Base-by-base conservation (phyloP, 1,284 basidiomycete genomes). In the Afroboletus lepidellus region DNA sequence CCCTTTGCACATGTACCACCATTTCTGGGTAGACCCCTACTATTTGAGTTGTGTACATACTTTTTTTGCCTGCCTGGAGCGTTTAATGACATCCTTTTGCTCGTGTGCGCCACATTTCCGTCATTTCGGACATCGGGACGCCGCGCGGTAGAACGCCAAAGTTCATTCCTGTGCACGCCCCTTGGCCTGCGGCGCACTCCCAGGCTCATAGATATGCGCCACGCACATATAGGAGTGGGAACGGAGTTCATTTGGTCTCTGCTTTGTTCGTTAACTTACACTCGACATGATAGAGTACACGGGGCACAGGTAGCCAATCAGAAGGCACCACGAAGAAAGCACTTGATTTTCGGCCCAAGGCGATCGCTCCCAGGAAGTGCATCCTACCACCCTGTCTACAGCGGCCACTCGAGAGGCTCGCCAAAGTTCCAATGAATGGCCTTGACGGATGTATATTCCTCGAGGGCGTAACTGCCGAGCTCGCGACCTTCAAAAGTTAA, bases 371-470 rank as follows among this genome's bases (percentile, higher is more conserved):
- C n/a, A n/a, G n/a, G n/a, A n/a, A n/a, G n/a, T n/a, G n/a, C n/a
- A n/a, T n/a, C n/a, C n/a, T n/a, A 43, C 41, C 0, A 29, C 36
- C 1, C 20, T 33, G 33, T 42, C 77, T 72, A 90, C 62, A 90
- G 70, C 6, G 90, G 90, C 88, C 89, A 92, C 38, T 83, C 83
- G 32, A 88, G 68, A 62, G 82, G 81, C 72, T 92, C 90, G 13
- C 88, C 88, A 58, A 86, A 90, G 69, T 94, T 93, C 83, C 89
- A 92, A 63, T 93, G 90, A 15, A 94, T 77, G 20, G 87, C 85
- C 74, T 95, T 95, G 66, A 93, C 82, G 48, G 89, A 91, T 1
- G 84, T 88, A 65, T 95, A 90, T 59, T 84, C 84, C 18, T 92
- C 88, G 48, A 96, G 76, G 15, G 90, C 94, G 61, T 93, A 87